Conservation (phyloP, 768 basidiomycete species). For the Gyrodon lividus region DNA sequence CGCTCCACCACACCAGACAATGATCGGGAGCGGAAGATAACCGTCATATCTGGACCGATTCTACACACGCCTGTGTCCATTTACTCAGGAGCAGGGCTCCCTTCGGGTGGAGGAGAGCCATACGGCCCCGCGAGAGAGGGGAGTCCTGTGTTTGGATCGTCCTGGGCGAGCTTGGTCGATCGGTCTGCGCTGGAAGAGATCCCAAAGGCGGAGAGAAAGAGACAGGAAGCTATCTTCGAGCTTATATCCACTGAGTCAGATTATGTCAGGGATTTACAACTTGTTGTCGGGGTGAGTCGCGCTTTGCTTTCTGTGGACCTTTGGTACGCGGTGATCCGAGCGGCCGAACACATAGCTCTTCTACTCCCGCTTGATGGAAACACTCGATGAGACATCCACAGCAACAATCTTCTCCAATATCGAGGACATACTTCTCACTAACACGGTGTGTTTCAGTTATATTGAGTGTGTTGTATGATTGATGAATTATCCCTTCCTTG, state of each 20-base stretch:
- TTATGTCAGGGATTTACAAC: conserved; percentile 89
- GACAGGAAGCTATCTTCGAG: conserved; percentile 97
- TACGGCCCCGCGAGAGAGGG: conserved; percentile 38
- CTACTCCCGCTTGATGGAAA: conserved; percentile 71
- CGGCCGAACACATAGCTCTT: conserved; percentile 56
- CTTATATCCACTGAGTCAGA: conserved; percentile 87
- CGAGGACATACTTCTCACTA: conserved; percentile 87
- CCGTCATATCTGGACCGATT: conserved; percentile 72
- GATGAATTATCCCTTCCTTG: neutral
- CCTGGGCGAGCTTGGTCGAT: conserved; percentile 93
- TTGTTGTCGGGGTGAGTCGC: conserved; percentile 78
- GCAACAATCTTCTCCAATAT: conserved; percentile 89
- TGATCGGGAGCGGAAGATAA: conserved; percentile 45
- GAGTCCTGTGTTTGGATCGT: conserved; percentile 66
- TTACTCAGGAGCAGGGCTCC: neutral
- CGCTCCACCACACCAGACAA: conserved; percentile 48
- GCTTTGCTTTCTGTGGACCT: neutral
- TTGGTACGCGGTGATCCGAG: neutral
- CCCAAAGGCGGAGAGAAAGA: conserved; percentile 71
- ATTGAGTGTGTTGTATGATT: neutral
- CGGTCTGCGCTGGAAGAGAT: conserved; percentile 80
- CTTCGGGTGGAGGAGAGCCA: neutral
- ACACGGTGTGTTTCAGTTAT: conserved; percentile 58
- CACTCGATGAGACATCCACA: conserved; percentile 74
- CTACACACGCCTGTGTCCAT: conserved; percentile 33